These are phyloP conservation scores for Evernia prunastri DNA, from an alignment of 495 filamentous ascomycete genomes.

Conservation along the genomic window DNA sequence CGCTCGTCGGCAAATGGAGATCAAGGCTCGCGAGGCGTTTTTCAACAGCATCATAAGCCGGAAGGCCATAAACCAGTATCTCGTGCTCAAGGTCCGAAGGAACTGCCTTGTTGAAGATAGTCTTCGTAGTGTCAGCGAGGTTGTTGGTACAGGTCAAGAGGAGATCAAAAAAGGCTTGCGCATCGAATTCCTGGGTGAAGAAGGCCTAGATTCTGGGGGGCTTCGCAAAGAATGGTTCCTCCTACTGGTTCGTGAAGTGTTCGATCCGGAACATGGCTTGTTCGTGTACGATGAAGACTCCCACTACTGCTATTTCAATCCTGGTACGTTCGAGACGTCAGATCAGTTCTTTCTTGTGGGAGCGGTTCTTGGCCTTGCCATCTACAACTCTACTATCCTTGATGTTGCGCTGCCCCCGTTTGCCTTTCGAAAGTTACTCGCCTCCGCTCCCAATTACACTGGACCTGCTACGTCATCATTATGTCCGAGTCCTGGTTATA, in stretches of 20 bases:
- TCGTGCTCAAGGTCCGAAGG: slow-evolving; percentile 70
- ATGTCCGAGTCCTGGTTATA: slow-evolving; percentile 60
- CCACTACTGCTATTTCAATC: slow-evolving; percentile 91
- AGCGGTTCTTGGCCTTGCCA: slow-evolving; percentile 80
- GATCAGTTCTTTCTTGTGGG: slow-evolving; percentile 93
- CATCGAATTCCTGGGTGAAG: slow-evolving; percentile 83
- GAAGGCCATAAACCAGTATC: slow-evolving; percentile 69
- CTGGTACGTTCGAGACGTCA: slow-evolving; percentile 82
- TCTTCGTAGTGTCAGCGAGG: slow-evolving; percentile 77
- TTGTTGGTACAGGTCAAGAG: slow-evolving; percentile 72
- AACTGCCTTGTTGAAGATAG: slow-evolving; percentile 92
- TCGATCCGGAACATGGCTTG: slow-evolving; percentile 84
- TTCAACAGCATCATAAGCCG: slow-evolving; percentile 78
- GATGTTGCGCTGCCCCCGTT: slow-evolving; percentile 91
- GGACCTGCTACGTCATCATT: slow-evolving; percentile 47
- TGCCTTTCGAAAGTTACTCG: slow-evolving; percentile 80
- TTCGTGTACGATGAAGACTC: slow-evolving; percentile 96
- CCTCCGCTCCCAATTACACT: slow-evolving; percentile 54
- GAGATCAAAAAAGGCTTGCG: slow-evolving; percentile 90
- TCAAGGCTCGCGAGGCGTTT: slow-evolving; percentile 83
- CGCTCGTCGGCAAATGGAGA: slow-evolving; percentile 84
- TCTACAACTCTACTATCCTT: slow-evolving; percentile 94
- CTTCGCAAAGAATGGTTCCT: slow-evolving; percentile 96
- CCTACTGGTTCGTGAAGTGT: slow-evolving; percentile 82
- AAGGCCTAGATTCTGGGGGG: slow-evolving; percentile 88